phyloP scores from a whole-genome alignment of 106 monocot genomes.

The Phalaenopsis aphrodite region DNA sequence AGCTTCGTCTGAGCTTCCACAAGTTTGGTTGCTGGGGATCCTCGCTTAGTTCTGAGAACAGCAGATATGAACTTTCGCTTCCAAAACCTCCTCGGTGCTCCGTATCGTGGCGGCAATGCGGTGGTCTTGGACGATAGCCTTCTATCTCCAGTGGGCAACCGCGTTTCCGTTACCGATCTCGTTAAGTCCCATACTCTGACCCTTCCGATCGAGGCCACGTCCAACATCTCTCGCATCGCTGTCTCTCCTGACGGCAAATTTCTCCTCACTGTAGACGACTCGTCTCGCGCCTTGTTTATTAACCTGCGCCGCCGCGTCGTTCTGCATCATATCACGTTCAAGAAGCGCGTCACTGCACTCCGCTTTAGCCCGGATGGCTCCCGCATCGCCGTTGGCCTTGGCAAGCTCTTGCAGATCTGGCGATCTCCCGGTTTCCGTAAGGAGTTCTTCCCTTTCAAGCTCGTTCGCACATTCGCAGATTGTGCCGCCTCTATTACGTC shows the following conservation, averaged over 20 bases:
- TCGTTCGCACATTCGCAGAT: conserved; percentile 51
- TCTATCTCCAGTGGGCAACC: conserved; percentile 78
- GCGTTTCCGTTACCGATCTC: conserved; percentile 74
- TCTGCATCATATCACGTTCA: conserved; percentile 78
- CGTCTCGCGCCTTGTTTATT: conserved; percentile 49
- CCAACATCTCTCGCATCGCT: conserved; percentile 64
- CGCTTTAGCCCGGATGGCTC: conserved; percentile 68
- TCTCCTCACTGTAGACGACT: conserved; percentile 59
- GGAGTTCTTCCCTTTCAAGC: conserved; percentile 88
- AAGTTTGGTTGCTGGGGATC: no score
- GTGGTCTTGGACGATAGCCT: conserved; percentile 49
- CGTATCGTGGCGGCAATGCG: conserved; percentile 82
- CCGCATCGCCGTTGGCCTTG: conserved; percentile 67
- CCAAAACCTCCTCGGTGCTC: conserved; percentile 90
- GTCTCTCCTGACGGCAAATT: conserved; percentile 47
- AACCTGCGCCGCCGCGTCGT: conserved; percentile 66
- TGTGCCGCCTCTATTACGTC: conserved; percentile 36
- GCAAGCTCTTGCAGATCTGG: conserved; percentile 84
- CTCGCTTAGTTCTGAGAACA: not conserved
- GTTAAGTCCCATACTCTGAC: conserved; percentile 50
- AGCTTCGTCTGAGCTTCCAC: no score
- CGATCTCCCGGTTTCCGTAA: conserved; percentile 64
- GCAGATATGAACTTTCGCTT: conserved; percentile 78
- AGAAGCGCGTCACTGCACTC: conserved; percentile 41
- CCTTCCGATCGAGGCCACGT: conserved; percentile 71